A percentile compares a stretch with the other conserved stretches of the same genome.
Evolutionary conservation across 768 basidiomycete species (phyloP).

Genomic region (Cubamyces sp.): DNA sequence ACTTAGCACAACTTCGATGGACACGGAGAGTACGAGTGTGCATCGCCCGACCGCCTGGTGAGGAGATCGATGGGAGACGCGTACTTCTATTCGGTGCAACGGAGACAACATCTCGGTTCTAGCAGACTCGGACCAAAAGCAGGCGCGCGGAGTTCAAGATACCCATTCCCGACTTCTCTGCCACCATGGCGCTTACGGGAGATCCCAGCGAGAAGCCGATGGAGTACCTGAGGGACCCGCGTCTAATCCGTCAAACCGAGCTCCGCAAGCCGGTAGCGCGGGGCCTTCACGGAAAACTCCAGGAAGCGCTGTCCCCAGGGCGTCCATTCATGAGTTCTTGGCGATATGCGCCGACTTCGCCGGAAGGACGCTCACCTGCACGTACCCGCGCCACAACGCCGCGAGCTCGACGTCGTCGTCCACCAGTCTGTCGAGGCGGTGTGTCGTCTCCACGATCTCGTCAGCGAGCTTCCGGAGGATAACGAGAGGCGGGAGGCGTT

Average conservation of each 20-base stretch:
- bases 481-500: background rate
- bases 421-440: background rate
- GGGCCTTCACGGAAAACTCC: slow-evolving; percentile 16
- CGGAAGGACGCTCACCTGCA: slow-evolving; percentile 4
- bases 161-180: too few species aligned
- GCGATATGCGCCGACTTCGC: too few species aligned
- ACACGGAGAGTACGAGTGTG: too few species aligned
- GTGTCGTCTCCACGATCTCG: slow-evolving; percentile 19
- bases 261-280: slow-evolving; percentile 11
- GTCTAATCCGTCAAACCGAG: background rate
- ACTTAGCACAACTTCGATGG: too few species aligned
- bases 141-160: too few species aligned
- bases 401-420: slow-evolving; percentile 2
- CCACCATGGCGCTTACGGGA: too few species aligned
- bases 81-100: too few species aligned
- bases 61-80: too few species aligned
- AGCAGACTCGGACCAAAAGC: too few species aligned
- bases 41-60: too few species aligned
- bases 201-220: too few species aligned
- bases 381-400: slow-evolving; percentile 10
- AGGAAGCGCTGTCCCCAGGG: slow-evolving; percentile 6
- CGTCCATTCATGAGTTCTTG: background rate
- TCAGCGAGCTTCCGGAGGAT: slow-evolving; percentile 16
- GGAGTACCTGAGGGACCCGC: background rate
- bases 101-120: too few species aligned